These are phyloP conservation scores for Erigeron philadelphicus DNA, from an alignment of 140 eudicot species.

Conservation along the genomic window DNA sequence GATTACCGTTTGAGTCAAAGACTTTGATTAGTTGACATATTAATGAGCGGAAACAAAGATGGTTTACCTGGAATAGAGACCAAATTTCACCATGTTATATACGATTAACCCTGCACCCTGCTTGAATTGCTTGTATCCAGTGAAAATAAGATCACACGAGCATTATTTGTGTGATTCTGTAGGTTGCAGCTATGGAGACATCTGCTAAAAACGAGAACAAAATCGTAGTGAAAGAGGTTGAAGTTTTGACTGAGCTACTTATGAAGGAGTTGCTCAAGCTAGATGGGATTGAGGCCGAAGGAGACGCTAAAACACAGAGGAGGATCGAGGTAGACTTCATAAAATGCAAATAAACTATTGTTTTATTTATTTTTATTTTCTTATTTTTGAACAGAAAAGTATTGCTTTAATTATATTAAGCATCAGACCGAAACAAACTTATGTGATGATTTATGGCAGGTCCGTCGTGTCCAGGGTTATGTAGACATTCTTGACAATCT, in stretches of 20 bases:
- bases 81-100: not conserved
- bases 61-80: not conserved
- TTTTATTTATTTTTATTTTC: too few species aligned
- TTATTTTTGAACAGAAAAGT: not conserved
- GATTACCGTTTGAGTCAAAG: too few species aligned
- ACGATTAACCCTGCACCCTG: not conserved
- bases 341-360: constrained; percentile 15
- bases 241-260: constrained; percentile 46
- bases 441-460: constrained; percentile 31
- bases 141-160: constrained; percentile 17
- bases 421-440: too few species aligned
- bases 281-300: constrained; percentile 55
- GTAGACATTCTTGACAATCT: constrained; percentile 48
- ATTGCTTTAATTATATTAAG: not conserved
- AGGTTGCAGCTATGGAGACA: constrained; percentile 45
- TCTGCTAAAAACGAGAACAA: constrained; percentile 33
- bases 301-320: constrained; percentile 38
- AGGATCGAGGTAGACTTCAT: constrained; percentile 39
- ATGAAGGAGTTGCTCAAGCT: constrained; percentile 57
- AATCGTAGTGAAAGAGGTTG: constrained; percentile 41
- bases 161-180: constrained; percentile 8
- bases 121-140: constrained; percentile 9
- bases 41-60: not conserved
- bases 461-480: constrained; percentile 47
- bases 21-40: too few species aligned